Percentiles rank a stretch among this genome's conserved stretches.
These are phyloP conservation scores for Daldinia eschscholtzii DNA, from an alignment of 2,329 filamentous ascomycete species.

Conservation along the genomic window DNA sequence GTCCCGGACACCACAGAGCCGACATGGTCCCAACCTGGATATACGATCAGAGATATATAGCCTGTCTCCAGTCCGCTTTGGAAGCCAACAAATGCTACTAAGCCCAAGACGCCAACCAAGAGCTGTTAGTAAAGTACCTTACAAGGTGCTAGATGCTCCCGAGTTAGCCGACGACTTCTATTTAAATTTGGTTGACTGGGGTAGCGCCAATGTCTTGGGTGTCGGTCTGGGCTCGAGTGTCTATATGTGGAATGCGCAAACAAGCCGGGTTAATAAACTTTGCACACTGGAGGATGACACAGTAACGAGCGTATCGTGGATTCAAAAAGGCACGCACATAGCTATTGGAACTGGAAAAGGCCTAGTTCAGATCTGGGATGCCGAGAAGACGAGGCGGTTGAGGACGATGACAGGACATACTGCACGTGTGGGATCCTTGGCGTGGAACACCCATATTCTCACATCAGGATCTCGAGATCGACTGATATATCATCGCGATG, in stretches of 20 bases:
- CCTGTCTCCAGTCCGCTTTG: conserved; percentile 90
- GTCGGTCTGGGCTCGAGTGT: conserved; percentile 94
- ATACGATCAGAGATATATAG: conserved; percentile 94
- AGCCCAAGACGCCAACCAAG: conserved; percentile 90
- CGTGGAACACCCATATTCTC: conserved; percentile 98
- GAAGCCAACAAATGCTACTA: conserved; percentile 92
- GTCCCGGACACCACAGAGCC: conserved; percentile 87
- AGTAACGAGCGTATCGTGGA: conserved; percentile 98
- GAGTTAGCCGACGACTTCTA: conserved; percentile 98
- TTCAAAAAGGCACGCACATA: conserved; percentile 95
- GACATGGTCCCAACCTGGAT: conserved; percentile 89
- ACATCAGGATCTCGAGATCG: conserved; percentile 95
- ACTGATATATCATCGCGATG: conserved; percentile 94
- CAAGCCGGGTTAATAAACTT: conserved; percentile 90
- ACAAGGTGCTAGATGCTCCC: conserved; percentile 96
- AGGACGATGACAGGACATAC: conserved; percentile 98
- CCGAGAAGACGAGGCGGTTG: conserved; percentile 83
- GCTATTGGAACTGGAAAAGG: conserved; percentile 96
- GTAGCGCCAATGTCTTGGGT: conserved; percentile 91
- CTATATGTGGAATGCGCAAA: conserved; percentile 98
- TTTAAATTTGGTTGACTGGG: conserved; percentile 97
- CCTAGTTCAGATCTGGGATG: conserved; percentile 97
- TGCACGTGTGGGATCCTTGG: conserved; percentile 89
- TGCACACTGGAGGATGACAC: conserved; percentile 93
- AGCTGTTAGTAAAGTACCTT: conserved; percentile 94